Evolutionary conservation across 208 protist species (phyloP).

Genomic region (Leishmania braziliensis): DNA sequence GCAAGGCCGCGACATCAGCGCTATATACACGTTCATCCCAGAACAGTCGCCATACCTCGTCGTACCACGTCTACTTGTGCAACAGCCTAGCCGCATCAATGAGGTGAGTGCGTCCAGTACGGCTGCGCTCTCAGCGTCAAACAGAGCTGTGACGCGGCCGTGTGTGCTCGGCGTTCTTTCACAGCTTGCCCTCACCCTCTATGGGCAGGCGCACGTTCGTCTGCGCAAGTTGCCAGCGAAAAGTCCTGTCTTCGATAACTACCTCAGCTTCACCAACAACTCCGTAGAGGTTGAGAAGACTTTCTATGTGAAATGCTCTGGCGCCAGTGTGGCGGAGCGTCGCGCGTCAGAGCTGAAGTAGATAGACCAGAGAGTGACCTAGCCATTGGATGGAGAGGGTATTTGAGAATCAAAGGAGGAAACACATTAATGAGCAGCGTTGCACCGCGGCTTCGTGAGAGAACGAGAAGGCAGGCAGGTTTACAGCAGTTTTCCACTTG

Average conservation of each 20-base stretch:
- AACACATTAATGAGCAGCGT: not conserved
- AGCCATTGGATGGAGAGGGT: not conserved
- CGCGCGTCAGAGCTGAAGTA: conserved; percentile 32
- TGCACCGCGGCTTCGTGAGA: not conserved
- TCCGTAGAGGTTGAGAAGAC: conserved; percentile 29
- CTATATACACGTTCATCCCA: conserved; percentile 74
- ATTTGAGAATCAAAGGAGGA: not conserved
- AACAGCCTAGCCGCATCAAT: conserved; percentile 5
- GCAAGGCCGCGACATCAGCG: conserved; percentile 66
- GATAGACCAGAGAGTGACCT: not conserved
- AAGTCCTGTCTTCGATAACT: conserved; percentile 61
- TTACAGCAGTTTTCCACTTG: not conserved
- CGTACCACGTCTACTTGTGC: conserved; percentile 56
- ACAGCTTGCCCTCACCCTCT: conserved; percentile 35
- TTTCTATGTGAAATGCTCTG: conserved; percentile 37
- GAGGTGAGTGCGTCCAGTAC: not conserved
- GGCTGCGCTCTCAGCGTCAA: not conserved
- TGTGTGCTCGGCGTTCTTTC: conserved; percentile 58
- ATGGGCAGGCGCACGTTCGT: conserved; percentile 44
- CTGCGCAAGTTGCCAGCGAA: conserved; percentile 37
- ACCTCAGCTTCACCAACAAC: conserved; percentile 44
- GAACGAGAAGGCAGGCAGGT: not conserved
- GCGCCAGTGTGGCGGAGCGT: conserved; percentile 16
- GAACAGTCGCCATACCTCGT: conserved; percentile 80
- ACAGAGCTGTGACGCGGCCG: conserved; percentile 9